A percentile compares a stretch with the other conserved stretches of the same genome.
Conservation (phyloP, 768 basidiomycete genomes). For the Neoboletus magnificus region DNA sequence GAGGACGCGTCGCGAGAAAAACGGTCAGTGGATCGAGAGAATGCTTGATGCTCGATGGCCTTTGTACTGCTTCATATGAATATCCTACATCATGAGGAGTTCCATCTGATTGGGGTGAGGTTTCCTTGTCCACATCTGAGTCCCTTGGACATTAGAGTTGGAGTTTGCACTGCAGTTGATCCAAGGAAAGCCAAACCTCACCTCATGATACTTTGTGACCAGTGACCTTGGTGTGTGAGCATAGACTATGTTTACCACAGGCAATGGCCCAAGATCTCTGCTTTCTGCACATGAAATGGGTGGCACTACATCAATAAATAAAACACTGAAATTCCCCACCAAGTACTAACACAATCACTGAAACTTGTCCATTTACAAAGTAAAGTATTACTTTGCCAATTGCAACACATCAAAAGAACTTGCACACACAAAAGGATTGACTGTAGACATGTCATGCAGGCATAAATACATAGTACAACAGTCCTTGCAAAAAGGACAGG, state of each 20-base stretch:
- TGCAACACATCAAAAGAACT: neutral
- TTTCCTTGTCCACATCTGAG: neutral
- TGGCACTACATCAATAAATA: no score
- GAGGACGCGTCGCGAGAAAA: slow-evolving; percentile 9
- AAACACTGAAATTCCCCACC: no score
- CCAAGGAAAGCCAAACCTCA: neutral
- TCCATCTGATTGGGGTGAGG: neutral
- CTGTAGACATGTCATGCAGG: neutral
- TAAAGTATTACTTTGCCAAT: neutral
- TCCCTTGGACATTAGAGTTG: neutral
- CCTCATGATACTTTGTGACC: neutral
- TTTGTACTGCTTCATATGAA: neutral
- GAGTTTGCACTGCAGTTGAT: neutral
- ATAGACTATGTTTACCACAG: neutral
- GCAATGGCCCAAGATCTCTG: no score
- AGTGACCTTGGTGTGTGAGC: no score
- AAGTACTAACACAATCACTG: no score
- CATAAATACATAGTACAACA: neutral
- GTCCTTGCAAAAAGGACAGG: slow-evolving; percentile 7
- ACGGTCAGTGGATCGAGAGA: neutral
- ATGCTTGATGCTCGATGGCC: neutral
- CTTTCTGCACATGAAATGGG: no score
- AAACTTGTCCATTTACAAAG: neutral
- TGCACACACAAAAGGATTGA: neutral
- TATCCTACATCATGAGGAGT: neutral